Evolutionary conservation across 257 asterid species (phyloP), one percentile per base, ranked within the genome.

Genomic region (Nicotiana paniculata): DNA sequence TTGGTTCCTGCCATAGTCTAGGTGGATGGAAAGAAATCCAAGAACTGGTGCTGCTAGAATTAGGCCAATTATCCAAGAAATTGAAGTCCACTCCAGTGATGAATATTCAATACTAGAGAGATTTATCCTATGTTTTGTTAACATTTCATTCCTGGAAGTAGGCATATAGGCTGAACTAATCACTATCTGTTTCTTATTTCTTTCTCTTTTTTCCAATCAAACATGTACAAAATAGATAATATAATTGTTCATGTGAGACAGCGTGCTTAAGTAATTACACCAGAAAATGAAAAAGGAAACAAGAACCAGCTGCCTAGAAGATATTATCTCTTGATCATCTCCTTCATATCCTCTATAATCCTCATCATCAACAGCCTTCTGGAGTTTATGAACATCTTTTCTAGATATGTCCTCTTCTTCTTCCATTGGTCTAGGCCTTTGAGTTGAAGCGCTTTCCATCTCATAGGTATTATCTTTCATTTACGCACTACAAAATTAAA

Each of bases 31-130:
- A 16, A 91, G 87, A 1, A 89, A 32, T 54, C 89, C 89, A 3
- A 95, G 95, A 32, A 92, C 55, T 3, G 97, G 98, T 10, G 97
- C 92, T 61, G 97, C 91, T 1, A 95, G 86, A 54, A 95, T 75
- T 21, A 93, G 90, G 39, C 98, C 98, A 16, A 88, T 76, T 72
- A 90, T 81, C 98, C 98, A 95, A 58, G 97, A 91, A 67, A 92
- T 65, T 15, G 98, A 90, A 37, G 97, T 93, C 98, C 97, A 91
- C 63, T 87, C 88, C 6, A 95, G 84, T 28, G 98, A 86, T 74
- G 98, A 93, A 55, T 93, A 85, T 5, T 82, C 85, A n/a, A 46
- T 79, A 75, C 62, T 55, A 21, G 91, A 90, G 28, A 93, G 81
- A 77, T 86, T 87, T 61, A 95, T 91, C 6, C 91, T 84, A 54